A percentile compares a stretch with the other conserved stretches of the same genome.
Conservation (phyloP, 768 basidiomycete genomes). For the Rhodocollybia butyracea region DNA sequence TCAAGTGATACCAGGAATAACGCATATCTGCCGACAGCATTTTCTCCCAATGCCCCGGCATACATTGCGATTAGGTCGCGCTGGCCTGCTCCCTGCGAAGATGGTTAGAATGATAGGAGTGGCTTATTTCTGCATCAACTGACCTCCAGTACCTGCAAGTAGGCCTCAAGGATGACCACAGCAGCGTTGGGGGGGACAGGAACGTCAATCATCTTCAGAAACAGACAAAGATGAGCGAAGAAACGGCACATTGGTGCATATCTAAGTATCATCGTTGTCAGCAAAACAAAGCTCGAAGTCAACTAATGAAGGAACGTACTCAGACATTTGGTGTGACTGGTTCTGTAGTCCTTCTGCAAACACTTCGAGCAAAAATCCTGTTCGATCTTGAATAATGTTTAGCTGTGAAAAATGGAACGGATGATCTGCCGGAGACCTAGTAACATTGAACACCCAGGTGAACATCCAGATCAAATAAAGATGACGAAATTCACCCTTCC, state of each 20-base stretch:
- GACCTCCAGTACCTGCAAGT: constrained; percentile 85
- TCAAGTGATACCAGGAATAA: constrained; percentile 81
- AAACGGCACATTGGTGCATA: constrained; percentile 79
- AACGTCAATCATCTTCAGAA: constrained; percentile 78
- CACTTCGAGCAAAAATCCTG: constrained; percentile 61
- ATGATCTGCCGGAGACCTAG: constrained; percentile 61
- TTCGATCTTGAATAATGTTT: constrained; percentile 71
- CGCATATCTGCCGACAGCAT: constrained; percentile 90
- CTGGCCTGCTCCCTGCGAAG: constrained; percentile 62
- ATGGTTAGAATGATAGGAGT: background rate
- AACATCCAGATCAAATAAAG: constrained; percentile 4
- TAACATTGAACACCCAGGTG: background rate
- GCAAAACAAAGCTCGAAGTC: too few relatives aligned
- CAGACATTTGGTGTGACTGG: constrained; percentile 48
- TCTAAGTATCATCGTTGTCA: constrained; percentile 28
- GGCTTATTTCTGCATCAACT: constrained; percentile 12
- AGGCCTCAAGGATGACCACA: constrained; percentile 83
- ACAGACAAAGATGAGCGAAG: constrained; percentile 91
- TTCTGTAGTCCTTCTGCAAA: constrained; percentile 59
- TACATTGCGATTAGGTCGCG: constrained; percentile 91
- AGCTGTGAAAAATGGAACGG: constrained; percentile 83
- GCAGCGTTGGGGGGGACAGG: constrained; percentile 69
- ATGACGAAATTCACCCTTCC: constrained; percentile 50
- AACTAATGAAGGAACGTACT: constrained; percentile 45
- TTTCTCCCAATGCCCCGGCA: constrained; percentile 84